Base-by-base conservation (phyloP, 768 basidiomycete species). In the Porpolomopsis calyptriformis region DNA sequence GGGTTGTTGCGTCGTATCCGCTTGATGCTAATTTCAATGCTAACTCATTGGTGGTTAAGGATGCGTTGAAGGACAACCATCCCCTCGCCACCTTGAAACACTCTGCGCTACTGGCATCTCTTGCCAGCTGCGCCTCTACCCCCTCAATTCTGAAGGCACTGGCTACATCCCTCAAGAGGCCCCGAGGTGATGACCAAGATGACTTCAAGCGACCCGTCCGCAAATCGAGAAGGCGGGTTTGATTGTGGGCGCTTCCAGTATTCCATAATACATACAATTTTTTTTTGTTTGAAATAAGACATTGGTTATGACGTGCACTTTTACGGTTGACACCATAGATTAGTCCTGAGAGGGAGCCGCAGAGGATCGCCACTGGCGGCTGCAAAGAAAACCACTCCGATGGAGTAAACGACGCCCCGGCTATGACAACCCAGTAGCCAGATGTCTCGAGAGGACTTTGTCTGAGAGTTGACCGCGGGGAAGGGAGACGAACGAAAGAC, bases 401-500 rank as follows among this genome's bases (percentile, higher is more conserved):
- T 39, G 22, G 2, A 4, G 38, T 19, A 39, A 39, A 39, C n/a
- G 38, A n/a, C 20, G 38, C 38, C 10, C 38, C 38, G 20, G 38
- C 38, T 4, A 39, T 23, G 4, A 11, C 20, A 39, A 39, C 38
- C 38, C 38, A 39, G 20, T 5, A 39, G n/a, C 38, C 38, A n/a
- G 38, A 39, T 39, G 4, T 23, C 11, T 39, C 38, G 20, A 39
- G 38, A 39, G n/a, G 38, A 39, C 20, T 23, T 23, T n/a, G 16
- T 39, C 38, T 10, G 16, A 22, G 38, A 39, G 22, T 39, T 23
- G 4, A 19, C 38, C 11, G 38, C 20, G 14, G 29, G 29, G 29
- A 31, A 31, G 7, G 29, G 7, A 31, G 7, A 68, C 14, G 65
- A 55, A 20, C 64, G 54, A 49, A 65, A 67, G n/a, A 70, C 64